phyloP scores from a whole-genome alignment of 2,329 filamentous ascomycete species.

The Cyphellophora attinorum region DNA sequence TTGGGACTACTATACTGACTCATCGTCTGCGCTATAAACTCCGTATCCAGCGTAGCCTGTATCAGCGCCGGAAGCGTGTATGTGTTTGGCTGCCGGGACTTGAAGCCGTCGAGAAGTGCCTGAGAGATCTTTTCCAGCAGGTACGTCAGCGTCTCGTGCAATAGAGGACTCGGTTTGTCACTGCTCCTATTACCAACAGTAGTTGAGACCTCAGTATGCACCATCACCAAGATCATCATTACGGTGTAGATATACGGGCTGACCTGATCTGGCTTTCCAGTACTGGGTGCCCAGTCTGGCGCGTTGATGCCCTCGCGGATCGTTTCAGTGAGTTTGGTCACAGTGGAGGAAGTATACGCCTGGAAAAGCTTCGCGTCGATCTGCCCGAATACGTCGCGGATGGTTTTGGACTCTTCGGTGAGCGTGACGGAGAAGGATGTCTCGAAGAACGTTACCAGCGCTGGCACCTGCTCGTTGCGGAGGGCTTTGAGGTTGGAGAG shows the following conservation, averaged over 20 bases:
- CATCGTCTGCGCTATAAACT: conserved; percentile 91
- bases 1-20: conserved; percentile 79
- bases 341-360: conserved; percentile 74
- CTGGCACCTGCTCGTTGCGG: conserved; percentile 71
- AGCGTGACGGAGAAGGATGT: conserved; percentile 88
- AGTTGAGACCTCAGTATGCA: conserved; percentile 82
- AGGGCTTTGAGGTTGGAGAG: conserved; percentile 84
- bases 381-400: conserved; percentile 79
- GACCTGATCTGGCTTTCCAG: conserved; percentile 58
- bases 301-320: conserved; percentile 65
- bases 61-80: conserved; percentile 78
- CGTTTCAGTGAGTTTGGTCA: conserved; percentile 57
- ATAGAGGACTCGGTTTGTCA: conserved; percentile 63
- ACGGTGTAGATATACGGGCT: conserved; percentile 83
- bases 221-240: conserved; percentile 74
- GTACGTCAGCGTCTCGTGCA: conserved; percentile 72
- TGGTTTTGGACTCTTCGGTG: conserved; percentile 85
- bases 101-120: conserved; percentile 75
- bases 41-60: conserved; percentile 94
- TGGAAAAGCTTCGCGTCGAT: conserved; percentile 88
- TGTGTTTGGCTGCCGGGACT: conserved; percentile 40
- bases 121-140: conserved; percentile 72
- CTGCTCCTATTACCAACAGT: conserved; percentile 54
- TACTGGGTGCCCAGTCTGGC: conserved; percentile 59
- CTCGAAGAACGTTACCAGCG: conserved; percentile 86